Evolutionary conservation across 805 yeast genomes (phyloP).

Genomic region (Kurtzmaniella cleridarum): DNA sequence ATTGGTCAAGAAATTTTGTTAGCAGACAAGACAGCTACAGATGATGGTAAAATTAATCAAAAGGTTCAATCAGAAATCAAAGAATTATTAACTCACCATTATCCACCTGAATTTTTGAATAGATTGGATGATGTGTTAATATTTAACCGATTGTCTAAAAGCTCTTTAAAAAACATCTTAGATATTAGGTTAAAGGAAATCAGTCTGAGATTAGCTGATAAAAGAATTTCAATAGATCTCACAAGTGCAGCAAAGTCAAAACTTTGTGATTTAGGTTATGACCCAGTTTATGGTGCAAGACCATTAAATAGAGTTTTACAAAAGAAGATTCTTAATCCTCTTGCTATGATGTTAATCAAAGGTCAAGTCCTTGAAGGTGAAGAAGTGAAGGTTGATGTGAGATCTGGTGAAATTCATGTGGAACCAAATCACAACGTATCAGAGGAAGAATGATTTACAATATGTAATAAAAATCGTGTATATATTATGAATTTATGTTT

Average conservation of each 20-base stretch:
- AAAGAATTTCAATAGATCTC: slow-evolving; percentile 60
- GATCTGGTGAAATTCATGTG: slow-evolving; percentile 20
- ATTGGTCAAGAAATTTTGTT: slow-evolving; percentile 89
- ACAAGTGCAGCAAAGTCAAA: slow-evolving; percentile 65
- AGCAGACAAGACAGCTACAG: slow-evolving; percentile 54
- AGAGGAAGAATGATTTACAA: neutral
- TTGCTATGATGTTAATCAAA: slow-evolving; percentile 73
- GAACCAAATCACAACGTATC: slow-evolving; percentile 27
- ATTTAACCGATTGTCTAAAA: slow-evolving; percentile 81
- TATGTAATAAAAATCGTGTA: neutral
- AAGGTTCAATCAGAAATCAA: slow-evolving; percentile 53
- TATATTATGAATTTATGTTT: neutral
- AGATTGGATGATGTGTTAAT: slow-evolving; percentile 92
- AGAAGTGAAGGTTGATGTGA: slow-evolving; percentile 21
- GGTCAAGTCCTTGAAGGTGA: slow-evolving; percentile 59
- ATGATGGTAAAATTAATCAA: slow-evolving; percentile 54
- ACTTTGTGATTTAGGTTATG: slow-evolving; percentile 84
- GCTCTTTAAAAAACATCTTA: slow-evolving; percentile 71
- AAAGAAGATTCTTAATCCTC: slow-evolving; percentile 77
- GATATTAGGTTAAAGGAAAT: slow-evolving; percentile 81
- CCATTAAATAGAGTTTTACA: slow-evolving; percentile 90
- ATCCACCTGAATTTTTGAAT: slow-evolving; percentile 94
- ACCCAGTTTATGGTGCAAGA: slow-evolving; percentile 90
- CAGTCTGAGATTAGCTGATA: slow-evolving; percentile 68
- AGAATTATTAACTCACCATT: slow-evolving; percentile 62